Percentiles rank a stretch among this genome's conserved stretches.
phyloP scores from a whole-genome alignment of 805 yeast species.

The Wickerhamomyces strasburgensis region DNA sequence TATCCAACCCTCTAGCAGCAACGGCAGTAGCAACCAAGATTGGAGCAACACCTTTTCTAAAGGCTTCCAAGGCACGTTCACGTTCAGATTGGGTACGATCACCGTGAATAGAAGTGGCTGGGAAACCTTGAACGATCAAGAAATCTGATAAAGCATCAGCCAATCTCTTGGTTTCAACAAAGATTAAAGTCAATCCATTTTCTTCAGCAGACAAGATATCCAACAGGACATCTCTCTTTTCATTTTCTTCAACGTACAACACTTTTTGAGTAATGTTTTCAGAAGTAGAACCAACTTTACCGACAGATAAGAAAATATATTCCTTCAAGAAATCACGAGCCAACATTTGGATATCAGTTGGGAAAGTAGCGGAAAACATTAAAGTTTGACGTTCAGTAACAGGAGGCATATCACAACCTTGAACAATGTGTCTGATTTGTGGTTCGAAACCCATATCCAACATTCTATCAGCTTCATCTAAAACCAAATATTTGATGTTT shows the following conservation, averaged over 20 bases:
- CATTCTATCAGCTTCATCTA: slow-evolving; percentile 99
- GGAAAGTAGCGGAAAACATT: slow-evolving; percentile 99
- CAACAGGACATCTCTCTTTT: slow-evolving; percentile 84
- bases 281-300: slow-evolving; percentile 98
- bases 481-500: slow-evolving; percentile 93
- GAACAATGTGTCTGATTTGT: slow-evolving; percentile 96
- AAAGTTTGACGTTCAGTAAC: slow-evolving; percentile 90
- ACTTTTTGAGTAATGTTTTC: slow-evolving; percentile 96
- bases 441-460: slow-evolving; percentile 99
- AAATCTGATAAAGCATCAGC: slow-evolving; percentile 94
- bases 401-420: slow-evolving; percentile 96
- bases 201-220: slow-evolving; percentile 82
- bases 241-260: slow-evolving; percentile 86
- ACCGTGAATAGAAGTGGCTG: slow-evolving; percentile 99
- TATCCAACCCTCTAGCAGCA: slow-evolving; percentile 99
- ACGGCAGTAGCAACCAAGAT: slow-evolving; percentile 98
- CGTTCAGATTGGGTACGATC: slow-evolving; percentile 97
- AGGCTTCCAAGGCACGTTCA: slow-evolving; percentile 93
- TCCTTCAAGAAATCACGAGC: slow-evolving; percentile 97
- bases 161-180: slow-evolving; percentile 98
- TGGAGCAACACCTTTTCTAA: slow-evolving; percentile 89
- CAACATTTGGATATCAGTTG: slow-evolving; percentile 92
- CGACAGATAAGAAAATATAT: slow-evolving; percentile 93
- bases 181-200: slow-evolving; percentile 83
- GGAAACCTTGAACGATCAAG: slow-evolving; percentile 82